phyloP scores from a whole-genome alignment of 139 green algal species.

The Microglena sp. region DNA sequence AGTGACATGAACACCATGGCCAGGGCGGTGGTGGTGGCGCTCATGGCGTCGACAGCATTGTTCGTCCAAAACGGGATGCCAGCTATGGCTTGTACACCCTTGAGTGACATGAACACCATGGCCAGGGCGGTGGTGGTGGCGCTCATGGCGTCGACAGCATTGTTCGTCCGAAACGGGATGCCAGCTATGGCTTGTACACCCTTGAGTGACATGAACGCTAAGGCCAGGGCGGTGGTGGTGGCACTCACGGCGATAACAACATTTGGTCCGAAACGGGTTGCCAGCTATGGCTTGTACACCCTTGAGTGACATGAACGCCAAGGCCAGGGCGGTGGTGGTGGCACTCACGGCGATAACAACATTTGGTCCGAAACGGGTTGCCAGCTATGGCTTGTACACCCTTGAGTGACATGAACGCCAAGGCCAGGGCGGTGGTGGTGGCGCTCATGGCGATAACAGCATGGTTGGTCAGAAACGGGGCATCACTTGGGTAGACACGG shows the following conservation, averaged over 20 bases:
- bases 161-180: slow-evolving; percentile 26
- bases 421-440: slow-evolving; percentile 14
- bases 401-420: slow-evolving; percentile 21
- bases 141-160: slow-evolving; percentile 35
- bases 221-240: too few species aligned
- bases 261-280: too few species aligned
- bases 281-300: too few species aligned
- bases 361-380: too few species aligned
- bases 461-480: slow-evolving; percentile 37
- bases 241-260: too few species aligned
- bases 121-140: slow-evolving; percentile 17
- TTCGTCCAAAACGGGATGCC: slow-evolving; percentile 29
- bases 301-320: too few species aligned
- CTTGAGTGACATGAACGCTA: too few species aligned
- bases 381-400: too few species aligned
- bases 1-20: slow-evolving; percentile 27
- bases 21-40: slow-evolving; percentile 13
- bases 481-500: too few species aligned
- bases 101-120: slow-evolving; percentile 24
- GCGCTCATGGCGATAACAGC: slow-evolving; percentile 34
- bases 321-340: too few species aligned
- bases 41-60: slow-evolving; percentile 40
- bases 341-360: too few species aligned
- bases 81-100: slow-evolving; percentile 44
- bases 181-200: slow-evolving; percentile 52